Base-by-base conservation (phyloP, 441 rosid species). In the Corymbia calophylla region DNA sequence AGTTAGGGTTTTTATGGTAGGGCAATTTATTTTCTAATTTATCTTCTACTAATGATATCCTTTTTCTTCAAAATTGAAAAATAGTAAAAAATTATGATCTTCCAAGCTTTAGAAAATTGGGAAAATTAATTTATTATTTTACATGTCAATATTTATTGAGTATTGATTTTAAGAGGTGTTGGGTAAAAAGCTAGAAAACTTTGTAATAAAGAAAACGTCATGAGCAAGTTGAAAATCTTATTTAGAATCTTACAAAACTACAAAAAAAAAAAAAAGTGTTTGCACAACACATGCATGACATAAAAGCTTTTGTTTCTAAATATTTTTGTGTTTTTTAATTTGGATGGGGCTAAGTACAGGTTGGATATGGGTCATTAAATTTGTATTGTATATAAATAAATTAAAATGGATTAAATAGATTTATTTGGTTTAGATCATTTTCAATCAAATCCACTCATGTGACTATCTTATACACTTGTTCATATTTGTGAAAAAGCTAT, bases 391-490 rank as follows among this genome's bases (percentile, higher is more conserved):
- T 25, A 58, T 58, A 58, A 58, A 58, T 58, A 23, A 5, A 58
- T 58, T 14, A 58, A 58, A 58, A 58, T 58, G 6, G 25, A 5
- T 58, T 58, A 58, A 58, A 58, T 58, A 6, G 0, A 6, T 10
- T 13, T 58, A 58, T 25, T 25, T 58, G 10, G 25, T 4, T 58
- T 0, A 1, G 25, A 58, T 9, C 6, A 25, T 25, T 58, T 58
- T 58, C 1, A 25, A 25, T 58, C n/a, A 29, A 58, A 58, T 13
- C 25, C 64, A 25, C n/a, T 3, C 14, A 25, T 25, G 10, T 2
- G 13, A 58, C 0, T 9, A 1, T 58, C 29, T 0, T 58, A 58
- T 58, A 0, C 23, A 58, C 0, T 25, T 58, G 0, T 58, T 0
- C 64, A 10, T 58, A 23, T 56, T 56, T 56, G 5, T 56, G 62